phyloP scores from a whole-genome alignment of 345 rosid genomes.

The Melaleuca alternifolia region DNA sequence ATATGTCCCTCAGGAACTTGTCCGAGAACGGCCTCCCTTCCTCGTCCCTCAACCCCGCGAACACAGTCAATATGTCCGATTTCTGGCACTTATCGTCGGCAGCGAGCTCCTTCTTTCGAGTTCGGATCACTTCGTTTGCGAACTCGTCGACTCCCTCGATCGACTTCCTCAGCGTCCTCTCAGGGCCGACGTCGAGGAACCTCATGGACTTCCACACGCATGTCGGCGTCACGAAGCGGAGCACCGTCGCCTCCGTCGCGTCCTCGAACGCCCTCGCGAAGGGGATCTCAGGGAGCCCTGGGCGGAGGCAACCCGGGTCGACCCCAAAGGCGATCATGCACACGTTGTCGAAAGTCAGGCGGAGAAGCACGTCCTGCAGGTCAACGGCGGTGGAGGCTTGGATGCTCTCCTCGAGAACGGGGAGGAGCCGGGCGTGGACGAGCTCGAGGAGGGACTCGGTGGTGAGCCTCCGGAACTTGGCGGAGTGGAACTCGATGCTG shows the following conservation, averaged over 20 bases:
- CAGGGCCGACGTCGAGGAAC: slow-evolving; percentile 53
- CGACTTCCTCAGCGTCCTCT: slow-evolving; percentile 59
- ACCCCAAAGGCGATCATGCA: slow-evolving; percentile 95
- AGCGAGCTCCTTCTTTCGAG: slow-evolving; percentile 65
- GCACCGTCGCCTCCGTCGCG: slow-evolving; percentile 65
- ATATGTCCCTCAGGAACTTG: slow-evolving; percentile 80
- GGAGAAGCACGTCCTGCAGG: slow-evolving; percentile 65
- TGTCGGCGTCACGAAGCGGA: slow-evolving; percentile 71
- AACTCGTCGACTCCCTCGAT: slow-evolving; percentile 71
- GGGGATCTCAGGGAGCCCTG: slow-evolving; percentile 52
- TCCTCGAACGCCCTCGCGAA: slow-evolving; percentile 89
- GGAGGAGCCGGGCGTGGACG: slow-evolving; percentile 65
- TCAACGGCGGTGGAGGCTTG: slow-evolving; percentile 34
- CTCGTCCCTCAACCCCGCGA: slow-evolving; percentile 51
- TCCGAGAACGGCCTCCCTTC: slow-evolving; percentile 49
- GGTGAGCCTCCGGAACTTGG: slow-evolving; percentile 66
- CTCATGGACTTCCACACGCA: slow-evolving; percentile 79
- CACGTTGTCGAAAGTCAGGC: slow-evolving; percentile 85
- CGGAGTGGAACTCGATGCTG: slow-evolving; percentile 88
- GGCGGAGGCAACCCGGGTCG: slow-evolving; percentile 77
- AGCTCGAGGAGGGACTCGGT: slow-evolving; percentile 58
- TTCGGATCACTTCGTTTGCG: slow-evolving; percentile 63
- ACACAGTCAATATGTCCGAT: slow-evolving; percentile 70
- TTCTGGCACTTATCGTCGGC: slow-evolving; percentile 13
- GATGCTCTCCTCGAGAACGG: slow-evolving; percentile 49